phyloP scores from a whole-genome alignment of 2,329 filamentous ascomycete genomes.

The Chrysosporium keratinophilum region DNA sequence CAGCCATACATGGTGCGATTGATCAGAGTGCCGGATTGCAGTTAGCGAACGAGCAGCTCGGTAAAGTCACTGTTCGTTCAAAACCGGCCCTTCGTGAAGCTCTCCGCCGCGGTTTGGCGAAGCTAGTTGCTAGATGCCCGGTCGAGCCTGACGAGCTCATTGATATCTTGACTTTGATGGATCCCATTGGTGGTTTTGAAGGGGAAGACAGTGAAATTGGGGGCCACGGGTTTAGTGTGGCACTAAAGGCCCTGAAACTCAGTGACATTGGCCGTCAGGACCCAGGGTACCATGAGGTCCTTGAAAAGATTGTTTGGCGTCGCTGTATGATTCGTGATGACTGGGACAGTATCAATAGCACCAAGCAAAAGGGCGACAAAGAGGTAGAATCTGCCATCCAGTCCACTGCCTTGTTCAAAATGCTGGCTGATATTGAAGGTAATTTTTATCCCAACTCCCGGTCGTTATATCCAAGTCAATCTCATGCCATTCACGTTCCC shows the following conservation, averaged over 20 bases:
- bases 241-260: constrained; percentile 48
- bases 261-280: constrained; percentile 46
- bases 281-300: constrained; percentile 46
- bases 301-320: constrained; percentile 68
- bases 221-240: constrained; percentile 60
- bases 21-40: constrained; percentile 70
- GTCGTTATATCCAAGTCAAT: constrained; percentile 15
- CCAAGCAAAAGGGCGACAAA: constrained; percentile 60
- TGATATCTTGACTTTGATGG: constrained; percentile 66
- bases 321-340: constrained; percentile 74
- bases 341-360: constrained; percentile 71
- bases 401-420: constrained; percentile 58
- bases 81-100: constrained; percentile 58
- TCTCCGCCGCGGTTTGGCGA: constrained; percentile 59
- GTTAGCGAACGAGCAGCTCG: constrained; percentile 60
- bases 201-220: constrained; percentile 42
- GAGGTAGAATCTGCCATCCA: constrained; percentile 54
- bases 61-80: constrained; percentile 44
- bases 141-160: constrained; percentile 47
- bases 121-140: constrained; percentile 60
- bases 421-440: constrained; percentile 56
- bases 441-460: constrained; percentile 22
- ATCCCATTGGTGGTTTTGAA: constrained; percentile 39
- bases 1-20: constrained; percentile 59
- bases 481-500: not conserved